Conservation (phyloP, 345 rosid genomes). For the Lagerstroemia speciosa region DNA sequence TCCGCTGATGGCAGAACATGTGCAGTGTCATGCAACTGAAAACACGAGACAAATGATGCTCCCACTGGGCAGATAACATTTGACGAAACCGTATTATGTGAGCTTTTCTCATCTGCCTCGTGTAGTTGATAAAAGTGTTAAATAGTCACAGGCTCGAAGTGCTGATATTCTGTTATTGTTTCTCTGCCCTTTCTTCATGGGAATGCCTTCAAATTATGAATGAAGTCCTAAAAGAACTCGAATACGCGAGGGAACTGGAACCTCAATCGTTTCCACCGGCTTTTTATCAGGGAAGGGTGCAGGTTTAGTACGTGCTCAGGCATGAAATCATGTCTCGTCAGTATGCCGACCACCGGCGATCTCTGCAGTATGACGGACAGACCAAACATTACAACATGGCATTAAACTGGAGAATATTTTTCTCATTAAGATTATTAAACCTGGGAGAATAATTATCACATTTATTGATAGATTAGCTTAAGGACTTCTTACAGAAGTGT, state of each 20-base stretch:
- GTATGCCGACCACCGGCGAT: constrained; percentile 68
- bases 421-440: neutral
- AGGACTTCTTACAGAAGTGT: no score
- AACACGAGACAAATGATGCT: neutral
- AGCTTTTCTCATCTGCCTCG: neutral
- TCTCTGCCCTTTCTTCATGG: neutral
- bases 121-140: neutral
- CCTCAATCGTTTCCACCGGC: constrained; percentile 76
- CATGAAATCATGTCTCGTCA: constrained; percentile 95
- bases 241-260: constrained; percentile 31
- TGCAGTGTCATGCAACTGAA: neutral
- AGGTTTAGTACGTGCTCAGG: constrained; percentile 63
- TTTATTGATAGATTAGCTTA: no score
- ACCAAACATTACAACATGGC: neutral
- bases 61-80: neutral
- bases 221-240: constrained; percentile 8
- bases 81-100: neutral
- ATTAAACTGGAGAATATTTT: neutral
- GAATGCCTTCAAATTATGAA: neutral
- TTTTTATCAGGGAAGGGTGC: constrained; percentile 44
- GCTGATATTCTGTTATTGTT: neutral
- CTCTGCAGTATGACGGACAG: constrained; percentile 37
- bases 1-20: neutral
- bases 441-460: no score
- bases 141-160: neutral